Evolutionary conservation across 768 basidiomycete genomes (phyloP).

Genomic region (Psilocybe cubensis): DNA sequence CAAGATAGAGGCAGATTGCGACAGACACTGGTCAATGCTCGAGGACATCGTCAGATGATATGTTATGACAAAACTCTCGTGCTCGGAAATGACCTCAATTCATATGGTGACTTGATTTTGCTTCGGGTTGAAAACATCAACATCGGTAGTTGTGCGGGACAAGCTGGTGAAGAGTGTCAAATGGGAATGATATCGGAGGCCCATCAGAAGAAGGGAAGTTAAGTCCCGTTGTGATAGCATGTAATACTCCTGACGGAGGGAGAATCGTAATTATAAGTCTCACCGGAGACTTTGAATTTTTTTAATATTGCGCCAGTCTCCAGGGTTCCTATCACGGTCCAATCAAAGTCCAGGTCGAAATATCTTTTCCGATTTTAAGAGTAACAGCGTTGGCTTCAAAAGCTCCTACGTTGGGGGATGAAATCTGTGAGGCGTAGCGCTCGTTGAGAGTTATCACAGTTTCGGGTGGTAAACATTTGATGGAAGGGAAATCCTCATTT

Average conservation of each 20-base stretch:
- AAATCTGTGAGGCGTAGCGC: conserved; percentile 45
- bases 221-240: conserved; percentile 7
- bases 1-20: conserved; percentile 18
- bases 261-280: conserved; percentile 9
- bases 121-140: conserved; percentile 13
- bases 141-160: conserved; percentile 20
- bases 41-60: conserved; percentile 21
- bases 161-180: conserved; percentile 7
- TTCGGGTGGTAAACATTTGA: conserved; percentile 52
- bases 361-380: conserved; percentile 74
- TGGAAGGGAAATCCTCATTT: conserved; percentile 43
- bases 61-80: conserved; percentile 4
- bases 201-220: conserved; percentile 16
- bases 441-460: conserved; percentile 54
- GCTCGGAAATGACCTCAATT: not conserved
- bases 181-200: conserved; percentile 1
- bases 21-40: conserved; percentile 17
- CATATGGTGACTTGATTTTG: conserved; percentile 12
- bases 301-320: not conserved
- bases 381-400: conserved; percentile 60
- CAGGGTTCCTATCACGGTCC: conserved; percentile 20
- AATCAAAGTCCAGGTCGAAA: conserved; percentile 47
- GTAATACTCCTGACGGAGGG: conserved; percentile 5
- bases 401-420: conserved; percentile 44
- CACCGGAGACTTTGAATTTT: not conserved